Base-by-base conservation (phyloP, 75 land plant species). In the Pinus albicaulis region DNA sequence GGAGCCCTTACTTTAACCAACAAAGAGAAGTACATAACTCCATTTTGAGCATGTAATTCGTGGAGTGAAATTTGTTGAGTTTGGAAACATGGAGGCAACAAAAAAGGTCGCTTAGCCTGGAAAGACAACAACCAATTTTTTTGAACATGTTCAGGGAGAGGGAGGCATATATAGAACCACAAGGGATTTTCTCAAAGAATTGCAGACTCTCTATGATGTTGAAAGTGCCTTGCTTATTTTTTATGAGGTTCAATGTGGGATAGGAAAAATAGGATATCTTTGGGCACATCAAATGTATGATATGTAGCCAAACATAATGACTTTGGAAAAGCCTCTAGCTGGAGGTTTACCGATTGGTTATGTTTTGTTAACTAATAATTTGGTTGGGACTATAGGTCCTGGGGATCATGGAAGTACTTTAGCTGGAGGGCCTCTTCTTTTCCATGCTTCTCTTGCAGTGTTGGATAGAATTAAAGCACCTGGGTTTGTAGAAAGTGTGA, bases 171-270 rank as follows among this genome's bases (percentile, higher is more conserved):
- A 82, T 57, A 77, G 92, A 78, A 91, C 94, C 31, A 85, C 88
- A 56, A 83, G 80, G 56, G 82, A 89, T 3, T 96, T 96, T 72
- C 78, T 93, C 25, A 81, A 79, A 34, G 84, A 78, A 7, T 76
- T 96, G 44, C 90, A 92, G 2, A 64, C 25, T 52, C 77, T 89
- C 1, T 93, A 94, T 90, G 89, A 93, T 84, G 87, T 87, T 62
- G 80, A 88, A 77, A 94, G 91, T 20, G 77, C 92, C 16, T 83
- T 93, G n/a, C 89, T 96, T 57, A 86, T 96, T 20, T 96, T 86
- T 80, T 94, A 96, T 75, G 99, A 96, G 99, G 99, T 96, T 17
- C 98, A 95, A 80, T 95, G 98, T 87, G 98, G 98, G 10, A 74
- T 93, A 13, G 98, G 98, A 23, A 83, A 96, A 76, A 93, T 90